Base-by-base conservation (phyloP, 768 basidiomycete species). In the Mycena crocata region DNA sequence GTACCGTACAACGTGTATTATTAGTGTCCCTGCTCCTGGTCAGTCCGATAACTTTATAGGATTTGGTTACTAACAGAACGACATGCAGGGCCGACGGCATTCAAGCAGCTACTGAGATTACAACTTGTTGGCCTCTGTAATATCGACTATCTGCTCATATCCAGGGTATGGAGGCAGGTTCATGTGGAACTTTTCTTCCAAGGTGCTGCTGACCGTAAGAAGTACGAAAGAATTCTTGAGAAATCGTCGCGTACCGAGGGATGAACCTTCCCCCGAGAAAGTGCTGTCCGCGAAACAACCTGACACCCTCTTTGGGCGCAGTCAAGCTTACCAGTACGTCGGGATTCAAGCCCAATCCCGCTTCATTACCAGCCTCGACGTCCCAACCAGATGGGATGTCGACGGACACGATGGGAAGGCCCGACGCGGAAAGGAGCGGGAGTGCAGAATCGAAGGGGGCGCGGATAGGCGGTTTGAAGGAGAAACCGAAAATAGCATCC, bases 321-420 rank as follows among this genome's bases (percentile, higher is more conserved):
- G 98, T 99, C 75, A 99, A 80, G 73, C 94, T 96, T 63, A 99
- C 79, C 46, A 99, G 80, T 9, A 94, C 92, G 59, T 93, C 88
- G 0, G 97, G 93, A 21, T 87, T 78, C 54, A 98, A 80, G 0
- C 87, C 93, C 19, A 83, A 78, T 19, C 82, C 86, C 49, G 78
- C 81, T 5, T 79, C 81, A 55, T 85, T 87, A 2, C 97, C 97
- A 24, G 84, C 79, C 71, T 96, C 94, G 26, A 99, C 95, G 73
- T 96, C 89, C 98, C 98, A 99, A 10, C 96, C 98, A 1, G 93
- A 94, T 0, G 98, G 98, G 51, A 99, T 95, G 78, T 99, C 98
- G 4, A 99, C 92, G 2, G 93, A 94, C 30, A 99, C 87, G 73
- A 98, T 93, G 0, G 98, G 96, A 17, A 94, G 82, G 9, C 83